These are phyloP conservation scores for Rosa hybrid DNA, from an alignment of 331 rosid genomes.

Conservation along the genomic window DNA sequence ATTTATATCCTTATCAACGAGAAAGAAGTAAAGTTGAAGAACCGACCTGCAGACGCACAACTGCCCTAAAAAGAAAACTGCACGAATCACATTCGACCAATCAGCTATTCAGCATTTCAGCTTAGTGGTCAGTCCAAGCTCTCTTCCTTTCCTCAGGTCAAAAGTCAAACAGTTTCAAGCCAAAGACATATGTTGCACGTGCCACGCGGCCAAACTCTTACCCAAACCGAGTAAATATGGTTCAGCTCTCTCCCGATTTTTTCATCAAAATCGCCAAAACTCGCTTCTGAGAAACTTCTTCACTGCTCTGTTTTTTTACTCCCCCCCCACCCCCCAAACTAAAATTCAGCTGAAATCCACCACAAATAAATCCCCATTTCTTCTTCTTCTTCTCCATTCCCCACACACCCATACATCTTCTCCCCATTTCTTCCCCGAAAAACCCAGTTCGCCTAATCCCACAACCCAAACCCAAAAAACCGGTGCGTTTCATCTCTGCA, in stretches of 20 bases:
- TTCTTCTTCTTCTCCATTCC: not conserved
- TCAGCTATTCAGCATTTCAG: too few species aligned
- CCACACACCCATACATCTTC: not conserved
- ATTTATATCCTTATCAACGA: too few species aligned
- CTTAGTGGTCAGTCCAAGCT: too few species aligned
- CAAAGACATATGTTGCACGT: constrained; percentile 2
- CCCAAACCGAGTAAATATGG: not conserved
- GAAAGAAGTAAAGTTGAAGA: too few species aligned
- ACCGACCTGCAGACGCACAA: too few species aligned
- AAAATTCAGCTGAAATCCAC: constrained; percentile 43
- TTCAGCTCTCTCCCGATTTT: not conserved
- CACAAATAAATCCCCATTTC: constrained; percentile 38
- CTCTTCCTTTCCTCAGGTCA: constrained; percentile 3
- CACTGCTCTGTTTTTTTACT: not conserved
- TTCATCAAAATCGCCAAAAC: constrained; percentile 4
- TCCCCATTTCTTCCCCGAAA: not conserved
- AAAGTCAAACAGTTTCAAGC: not conserved
- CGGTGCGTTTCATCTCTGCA: not conserved
- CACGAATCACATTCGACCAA: too few species aligned
- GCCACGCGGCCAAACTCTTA: not conserved
- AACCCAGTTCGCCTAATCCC: not conserved
- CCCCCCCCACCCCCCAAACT: not conserved
- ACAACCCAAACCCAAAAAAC: not conserved
- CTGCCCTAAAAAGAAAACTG: too few species aligned
- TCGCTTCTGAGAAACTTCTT: not conserved